Evolutionary conservation across 106 monocot genomes (phyloP).

Genomic region (Dioscorea dumetorum): DNA sequence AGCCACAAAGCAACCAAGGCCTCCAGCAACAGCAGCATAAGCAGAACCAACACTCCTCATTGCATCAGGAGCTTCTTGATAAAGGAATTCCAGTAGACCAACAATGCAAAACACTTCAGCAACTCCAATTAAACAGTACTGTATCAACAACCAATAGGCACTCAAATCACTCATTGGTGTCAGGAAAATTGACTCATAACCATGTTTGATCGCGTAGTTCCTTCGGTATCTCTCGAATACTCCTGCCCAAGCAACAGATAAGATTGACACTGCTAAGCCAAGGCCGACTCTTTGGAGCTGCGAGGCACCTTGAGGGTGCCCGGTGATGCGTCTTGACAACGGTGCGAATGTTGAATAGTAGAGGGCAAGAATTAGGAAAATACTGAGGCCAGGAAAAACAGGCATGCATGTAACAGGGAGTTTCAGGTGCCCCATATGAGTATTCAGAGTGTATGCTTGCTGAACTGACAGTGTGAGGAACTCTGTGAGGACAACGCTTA

Average conservation of each 20-base stretch:
- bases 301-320: slow-evolving; percentile 82
- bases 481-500: slow-evolving; percentile 72
- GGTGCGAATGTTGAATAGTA: slow-evolving; percentile 76
- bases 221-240: slow-evolving; percentile 73
- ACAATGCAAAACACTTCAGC: slow-evolving; percentile 91
- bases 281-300: slow-evolving; percentile 86
- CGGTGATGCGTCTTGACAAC: slow-evolving; percentile 63
- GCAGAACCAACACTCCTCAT: slow-evolving; percentile 86
- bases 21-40: slow-evolving; percentile 91
- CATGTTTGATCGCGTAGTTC: slow-evolving; percentile 61
- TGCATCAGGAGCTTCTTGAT: slow-evolving; percentile 93
- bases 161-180: slow-evolving; percentile 66
- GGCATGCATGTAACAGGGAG: slow-evolving; percentile 87
- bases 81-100: slow-evolving; percentile 81
- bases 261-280: slow-evolving; percentile 54
- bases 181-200: slow-evolving; percentile 43
- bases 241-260: slow-evolving; percentile 77
- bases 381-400: slow-evolving; percentile 77
- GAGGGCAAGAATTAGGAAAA: slow-evolving; percentile 64
- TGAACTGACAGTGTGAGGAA: slow-evolving; percentile 84
- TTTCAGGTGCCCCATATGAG: slow-evolving; percentile 54
- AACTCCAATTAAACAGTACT: slow-evolving; percentile 77
- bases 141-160: slow-evolving; percentile 90
- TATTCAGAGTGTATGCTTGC: slow-evolving; percentile 91
- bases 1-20: slow-evolving; percentile 76